Percentiles rank a stretch among this genome's conserved stretches.
phyloP scores from a whole-genome alignment of 805 yeast species.

The Candida ovalis region DNA sequence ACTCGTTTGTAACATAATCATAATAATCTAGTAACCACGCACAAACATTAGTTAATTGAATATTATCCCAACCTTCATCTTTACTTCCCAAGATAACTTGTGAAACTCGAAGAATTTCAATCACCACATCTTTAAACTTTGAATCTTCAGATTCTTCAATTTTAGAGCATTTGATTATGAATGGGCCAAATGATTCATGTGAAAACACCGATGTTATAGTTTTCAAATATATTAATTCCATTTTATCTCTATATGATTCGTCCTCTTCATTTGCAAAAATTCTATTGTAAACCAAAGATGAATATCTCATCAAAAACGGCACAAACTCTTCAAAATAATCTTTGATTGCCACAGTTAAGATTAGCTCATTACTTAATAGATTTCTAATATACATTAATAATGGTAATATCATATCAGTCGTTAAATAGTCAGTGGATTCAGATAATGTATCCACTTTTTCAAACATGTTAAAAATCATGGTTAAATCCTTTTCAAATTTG shows the following conservation, averaged over 20 bases:
- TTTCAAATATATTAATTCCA: constrained; percentile 21
- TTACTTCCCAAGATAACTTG: constrained; percentile 38
- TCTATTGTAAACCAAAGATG: background rate
- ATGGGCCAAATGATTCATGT: constrained; percentile 34
- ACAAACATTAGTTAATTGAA: constrained; percentile 34
- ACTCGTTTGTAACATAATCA: constrained; percentile 14
- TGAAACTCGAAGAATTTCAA: constrained; percentile 22
- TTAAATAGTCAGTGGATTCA: background rate
- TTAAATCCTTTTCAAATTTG: constrained; percentile 4
- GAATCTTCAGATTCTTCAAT: background rate
- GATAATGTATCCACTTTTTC: background rate
- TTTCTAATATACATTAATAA: constrained; percentile 12
- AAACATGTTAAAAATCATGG: constrained; percentile 6
- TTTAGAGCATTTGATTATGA: constrained; percentile 9
- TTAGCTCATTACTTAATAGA: constrained; percentile 9
- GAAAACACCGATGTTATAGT: constrained; percentile 22
- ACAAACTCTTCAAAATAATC: constrained; percentile 3
- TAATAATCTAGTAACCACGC: constrained; percentile 39
- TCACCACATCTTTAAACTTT: constrained; percentile 3
- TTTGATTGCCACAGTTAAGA: constrained; percentile 7
- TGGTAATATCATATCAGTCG: constrained; percentile 4
- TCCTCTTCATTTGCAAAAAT: constrained; percentile 7
- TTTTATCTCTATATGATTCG: constrained; percentile 7
- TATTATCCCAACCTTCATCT: constrained; percentile 37
- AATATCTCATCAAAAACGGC: constrained; percentile 1